phyloP scores from a whole-genome alignment of 2,329 filamentous ascomycete genomes.

The Dactylellina sp. region DNA sequence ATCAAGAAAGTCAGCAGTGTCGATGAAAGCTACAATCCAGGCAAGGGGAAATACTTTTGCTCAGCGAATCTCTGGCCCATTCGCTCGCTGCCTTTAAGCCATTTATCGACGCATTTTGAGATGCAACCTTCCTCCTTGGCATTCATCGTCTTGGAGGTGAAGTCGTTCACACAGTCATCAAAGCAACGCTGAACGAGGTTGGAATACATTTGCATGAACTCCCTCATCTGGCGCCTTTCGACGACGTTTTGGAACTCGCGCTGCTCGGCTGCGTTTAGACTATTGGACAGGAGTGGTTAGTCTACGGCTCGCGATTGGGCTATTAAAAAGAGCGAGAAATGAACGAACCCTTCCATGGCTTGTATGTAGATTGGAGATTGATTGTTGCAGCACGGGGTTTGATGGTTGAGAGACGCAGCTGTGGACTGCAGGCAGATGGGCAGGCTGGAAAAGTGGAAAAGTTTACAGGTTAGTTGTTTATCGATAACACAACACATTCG shows the following conservation, averaged over 20 bases:
- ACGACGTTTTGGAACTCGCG: constrained; percentile 93
- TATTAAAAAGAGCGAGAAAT: neutral
- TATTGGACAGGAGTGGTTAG: constrained; percentile 61
- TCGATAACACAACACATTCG: constrained; percentile 18
- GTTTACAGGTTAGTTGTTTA: neutral
- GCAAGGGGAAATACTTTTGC: constrained; percentile 56
- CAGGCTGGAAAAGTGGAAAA: constrained; percentile 5
- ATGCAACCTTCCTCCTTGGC: constrained; percentile 91
- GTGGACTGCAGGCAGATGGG: neutral
- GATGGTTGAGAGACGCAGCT: neutral
- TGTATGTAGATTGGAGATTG: neutral
- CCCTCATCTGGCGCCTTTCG: constrained; percentile 98
- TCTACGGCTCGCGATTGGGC: neutral
- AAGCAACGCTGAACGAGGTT: constrained; percentile 75
- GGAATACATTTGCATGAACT: constrained; percentile 90
- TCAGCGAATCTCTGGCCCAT: constrained; percentile 90
- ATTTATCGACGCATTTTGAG: constrained; percentile 94
- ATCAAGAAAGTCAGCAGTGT: neutral
- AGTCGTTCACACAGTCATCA: constrained; percentile 96
- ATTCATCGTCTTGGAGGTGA: constrained; percentile 94
- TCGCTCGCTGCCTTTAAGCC: constrained; percentile 89
- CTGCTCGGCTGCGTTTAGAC: constrained; percentile 82
- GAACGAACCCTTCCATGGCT: constrained; percentile 37
- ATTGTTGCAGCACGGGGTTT: too few species aligned
- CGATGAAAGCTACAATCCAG: neutral